Evolutionary conservation across 179 eudicot species (phyloP), one percentile per base, ranked within the genome.

Genomic region (Heliamphora pulchella): DNA sequence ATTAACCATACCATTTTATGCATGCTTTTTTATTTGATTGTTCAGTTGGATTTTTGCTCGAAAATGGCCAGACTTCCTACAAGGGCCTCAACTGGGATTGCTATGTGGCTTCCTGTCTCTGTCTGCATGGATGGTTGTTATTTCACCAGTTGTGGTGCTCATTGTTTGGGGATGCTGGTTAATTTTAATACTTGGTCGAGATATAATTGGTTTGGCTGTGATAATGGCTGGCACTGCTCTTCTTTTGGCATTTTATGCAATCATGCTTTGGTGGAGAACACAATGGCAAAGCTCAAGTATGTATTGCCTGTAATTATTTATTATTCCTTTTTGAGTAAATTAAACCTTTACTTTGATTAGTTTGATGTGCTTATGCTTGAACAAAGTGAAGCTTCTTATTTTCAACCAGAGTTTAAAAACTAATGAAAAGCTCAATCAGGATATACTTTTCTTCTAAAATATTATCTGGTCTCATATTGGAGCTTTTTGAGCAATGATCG

Each of bases 201-300:
- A 94, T 89, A 86, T 94, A 64, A 86, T 96, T 87, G 99, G 99
- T 62, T 78, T 96, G 81, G 97, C 99, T 54, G 96, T 96, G 55
- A 91, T 96, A 44, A 86, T 96, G 96, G 91, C 98, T 22, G 99
- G 97, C 72, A 90, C 85, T 81, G 95, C 98, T 87, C 89, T 96
- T 80, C 96, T 96, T 81, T 84, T 96, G 86, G 96, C 99, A 69
- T 96, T 96, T 82, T 96, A 94, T 81, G 91, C 99, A 0, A 89
- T 96, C 78, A 96, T 96, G 99, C 99, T 96, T 81, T 96, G 99
- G 99, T 96, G 98, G 98, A 87, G 98, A 83, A 96, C 98, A 68
- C 97, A 90, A 68, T 96, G 98, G 98, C 99, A 96, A 86, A 94
- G 96, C 90, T 96, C 99, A 82, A 91, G 98, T 95, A 90, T 69